These are phyloP conservation scores for Colletotrichum neosansevieriae DNA, from an alignment of 2,329 filamentous ascomycete genomes.

Conservation along the genomic window DNA sequence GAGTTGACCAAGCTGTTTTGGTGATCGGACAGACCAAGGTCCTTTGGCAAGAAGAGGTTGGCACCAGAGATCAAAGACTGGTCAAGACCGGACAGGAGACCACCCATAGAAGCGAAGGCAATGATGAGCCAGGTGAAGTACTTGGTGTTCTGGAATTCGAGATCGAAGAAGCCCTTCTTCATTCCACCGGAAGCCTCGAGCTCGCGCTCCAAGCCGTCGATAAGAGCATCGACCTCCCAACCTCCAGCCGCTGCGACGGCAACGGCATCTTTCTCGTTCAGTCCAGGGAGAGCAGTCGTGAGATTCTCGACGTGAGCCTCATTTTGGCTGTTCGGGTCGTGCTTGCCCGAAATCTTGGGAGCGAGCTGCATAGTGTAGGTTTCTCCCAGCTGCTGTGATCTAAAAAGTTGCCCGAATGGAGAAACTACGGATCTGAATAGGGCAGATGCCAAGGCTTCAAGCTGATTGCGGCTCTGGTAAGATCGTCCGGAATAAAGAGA, in stretches of 20 bases:
- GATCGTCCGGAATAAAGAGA: constrained; percentile 16
- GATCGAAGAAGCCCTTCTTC: constrained; percentile 61
- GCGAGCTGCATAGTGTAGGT: constrained; percentile 29
- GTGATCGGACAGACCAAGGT: constrained; percentile 65
- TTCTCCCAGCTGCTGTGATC: not conserved
- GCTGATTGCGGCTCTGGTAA: constrained; percentile 29
- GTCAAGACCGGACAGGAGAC: constrained; percentile 78
- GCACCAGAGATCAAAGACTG: constrained; percentile 80
- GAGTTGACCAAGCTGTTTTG: constrained; percentile 77
- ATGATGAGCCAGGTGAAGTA: constrained; percentile 76
- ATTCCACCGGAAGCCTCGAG: constrained; percentile 45
- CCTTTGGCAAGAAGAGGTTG: constrained; percentile 73
- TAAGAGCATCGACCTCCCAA: constrained; percentile 54
- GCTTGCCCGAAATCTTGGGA: constrained; percentile 35
- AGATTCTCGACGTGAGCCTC: constrained; percentile 39
- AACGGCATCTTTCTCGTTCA: constrained; percentile 47
- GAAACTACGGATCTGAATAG: constrained; percentile 2
- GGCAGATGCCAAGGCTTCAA: constrained; percentile 21
- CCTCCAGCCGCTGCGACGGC: constrained; percentile 52
- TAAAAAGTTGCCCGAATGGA: not conserved
- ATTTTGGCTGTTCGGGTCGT: constrained; percentile 33
- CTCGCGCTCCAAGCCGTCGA: constrained; percentile 56
- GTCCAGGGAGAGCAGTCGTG: constrained; percentile 13
- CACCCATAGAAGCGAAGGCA: constrained; percentile 80
- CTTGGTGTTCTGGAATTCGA: constrained; percentile 72